These are phyloP conservation scores for Naganishia vaughanmartiniae DNA, from an alignment of 768 basidiomycete genomes.

Conservation along the genomic window DNA sequence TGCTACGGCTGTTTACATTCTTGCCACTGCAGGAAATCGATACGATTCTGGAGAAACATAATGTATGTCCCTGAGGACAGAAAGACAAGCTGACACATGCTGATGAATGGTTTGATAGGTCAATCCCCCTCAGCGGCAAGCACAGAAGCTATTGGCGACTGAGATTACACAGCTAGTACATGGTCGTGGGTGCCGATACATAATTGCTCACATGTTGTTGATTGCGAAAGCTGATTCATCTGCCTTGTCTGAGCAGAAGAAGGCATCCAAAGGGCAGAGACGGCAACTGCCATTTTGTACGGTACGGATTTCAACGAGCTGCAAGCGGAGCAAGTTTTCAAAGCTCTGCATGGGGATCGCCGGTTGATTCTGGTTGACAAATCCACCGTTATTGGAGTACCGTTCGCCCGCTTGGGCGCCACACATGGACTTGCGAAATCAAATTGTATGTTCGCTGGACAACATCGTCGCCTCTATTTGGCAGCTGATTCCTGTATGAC, in stretches of 20 bases:
- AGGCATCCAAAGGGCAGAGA: conserved; percentile 55
- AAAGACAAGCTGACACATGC: neutral
- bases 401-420: conserved; percentile 65
- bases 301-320: conserved; percentile 55
- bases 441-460: conserved; percentile 57
- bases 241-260: conserved; percentile 47
- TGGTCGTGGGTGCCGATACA: conserved; percentile 55
- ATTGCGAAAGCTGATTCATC: neutral
- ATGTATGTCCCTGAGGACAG: conserved; percentile 53
- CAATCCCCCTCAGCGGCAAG: conserved; percentile 55
- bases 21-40: conserved; percentile 63
- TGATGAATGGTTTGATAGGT: conserved; percentile 36
- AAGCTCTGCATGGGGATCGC: conserved; percentile 65
- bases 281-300: conserved; percentile 58
- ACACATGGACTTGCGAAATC: conserved; percentile 63
- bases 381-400: conserved; percentile 58
- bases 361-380: conserved; percentile 60
- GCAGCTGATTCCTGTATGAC: neutral
- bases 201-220: neutral
- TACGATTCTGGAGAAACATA: conserved; percentile 61
- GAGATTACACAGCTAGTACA: conserved; percentile 65
- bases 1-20: conserved; percentile 79
- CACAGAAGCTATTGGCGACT: conserved; percentile 60
- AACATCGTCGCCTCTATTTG: conserved; percentile 17
- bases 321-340: conserved; percentile 60